Evolutionary conservation across 257 asterid genomes (phyloP).

Genomic region (Capsicum chinense): DNA sequence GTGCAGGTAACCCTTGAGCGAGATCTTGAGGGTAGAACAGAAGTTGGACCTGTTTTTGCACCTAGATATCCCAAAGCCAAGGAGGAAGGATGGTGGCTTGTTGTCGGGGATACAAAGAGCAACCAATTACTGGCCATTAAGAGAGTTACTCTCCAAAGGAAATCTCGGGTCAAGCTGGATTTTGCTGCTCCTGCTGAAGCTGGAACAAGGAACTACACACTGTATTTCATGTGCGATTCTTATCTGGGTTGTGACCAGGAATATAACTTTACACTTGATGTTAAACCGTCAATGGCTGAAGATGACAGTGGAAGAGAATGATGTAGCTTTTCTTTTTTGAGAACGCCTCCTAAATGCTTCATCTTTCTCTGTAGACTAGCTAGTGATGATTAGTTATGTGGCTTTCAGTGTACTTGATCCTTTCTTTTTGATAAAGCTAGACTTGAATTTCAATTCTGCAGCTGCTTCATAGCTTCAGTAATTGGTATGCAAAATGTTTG

Average conservation of each 20-base stretch:
- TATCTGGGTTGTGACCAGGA: slow-evolving; percentile 57
- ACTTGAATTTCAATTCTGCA: background rate
- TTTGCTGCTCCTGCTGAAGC: slow-evolving; percentile 47
- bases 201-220: slow-evolving; percentile 40
- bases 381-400: background rate
- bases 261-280: slow-evolving; percentile 45
- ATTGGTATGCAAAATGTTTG: background rate
- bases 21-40: slow-evolving; percentile 47
- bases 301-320: slow-evolving; percentile 30
- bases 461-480: slow-evolving; percentile 16
- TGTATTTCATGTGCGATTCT: slow-evolving; percentile 51
- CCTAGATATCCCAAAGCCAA: slow-evolving; percentile 48
- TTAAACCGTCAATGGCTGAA: slow-evolving; percentile 33
- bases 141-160: slow-evolving; percentile 49
- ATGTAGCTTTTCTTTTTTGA: background rate
- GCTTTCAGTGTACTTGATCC: background rate
- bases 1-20: slow-evolving; percentile 48
- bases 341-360: background rate
- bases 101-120: slow-evolving; percentile 46
- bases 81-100: slow-evolving; percentile 60
- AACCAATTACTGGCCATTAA: slow-evolving; percentile 50
- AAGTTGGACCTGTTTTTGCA: slow-evolving; percentile 50
- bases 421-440: background rate
- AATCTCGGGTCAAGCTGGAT: slow-evolving; percentile 42
- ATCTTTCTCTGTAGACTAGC: background rate